Conservation (phyloP, 371 early-diverging fungal species). For the Zopfochytrium polystomum region DNA sequence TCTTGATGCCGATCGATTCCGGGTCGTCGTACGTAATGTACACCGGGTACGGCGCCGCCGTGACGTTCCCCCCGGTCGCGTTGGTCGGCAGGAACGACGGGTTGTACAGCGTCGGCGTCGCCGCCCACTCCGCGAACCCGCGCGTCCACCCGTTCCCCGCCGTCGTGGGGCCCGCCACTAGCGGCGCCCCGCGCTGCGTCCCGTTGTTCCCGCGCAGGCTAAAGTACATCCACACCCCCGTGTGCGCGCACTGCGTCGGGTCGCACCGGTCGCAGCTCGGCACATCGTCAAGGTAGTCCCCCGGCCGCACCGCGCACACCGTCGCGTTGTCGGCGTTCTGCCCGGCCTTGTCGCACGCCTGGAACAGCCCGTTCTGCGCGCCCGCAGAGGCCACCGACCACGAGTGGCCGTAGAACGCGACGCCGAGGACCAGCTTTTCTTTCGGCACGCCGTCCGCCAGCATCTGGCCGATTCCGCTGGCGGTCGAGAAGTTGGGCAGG, state of each 20-base stretch:
- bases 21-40: constrained; percentile 68
- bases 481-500: constrained; percentile 19
- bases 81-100: no score
- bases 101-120: no score
- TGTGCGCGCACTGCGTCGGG: constrained; percentile 18
- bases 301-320: background rate
- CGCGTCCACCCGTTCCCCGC: constrained; percentile 54
- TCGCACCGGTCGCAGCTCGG: constrained; percentile 11
- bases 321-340: background rate
- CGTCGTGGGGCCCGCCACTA: constrained; percentile 58
- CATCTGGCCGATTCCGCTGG: background rate
- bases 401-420: constrained; percentile 9
- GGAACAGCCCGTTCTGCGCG: constrained; percentile 5
- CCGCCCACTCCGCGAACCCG: constrained; percentile 61
- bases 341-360: background rate
- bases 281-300: constrained; percentile 4
- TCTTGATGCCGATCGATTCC: constrained; percentile 51
- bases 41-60: background rate
- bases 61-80: background rate
- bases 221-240: no score
- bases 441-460: background rate
- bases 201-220: constrained; percentile 21
- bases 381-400: constrained; percentile 16
- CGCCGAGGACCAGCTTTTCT: background rate
- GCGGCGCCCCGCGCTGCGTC: constrained; percentile 38